A percentile compares a stretch with the other conserved stretches of the same genome.
These are phyloP conservation scores for Tetrahymena borealis DNA, from an alignment of 73 alveolate species.

Conservation along the genomic window DNA sequence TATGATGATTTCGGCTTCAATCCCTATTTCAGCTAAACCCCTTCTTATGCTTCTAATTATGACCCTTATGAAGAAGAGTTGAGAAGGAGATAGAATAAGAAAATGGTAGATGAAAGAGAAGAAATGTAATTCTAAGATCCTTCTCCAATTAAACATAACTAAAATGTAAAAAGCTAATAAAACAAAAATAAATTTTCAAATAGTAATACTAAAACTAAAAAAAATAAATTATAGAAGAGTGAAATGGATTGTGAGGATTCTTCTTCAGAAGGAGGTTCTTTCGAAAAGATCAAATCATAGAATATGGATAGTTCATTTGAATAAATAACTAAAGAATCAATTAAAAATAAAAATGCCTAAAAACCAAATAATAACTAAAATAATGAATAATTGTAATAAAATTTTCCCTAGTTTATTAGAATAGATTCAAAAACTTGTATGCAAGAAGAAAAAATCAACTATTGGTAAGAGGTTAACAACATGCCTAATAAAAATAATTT, in stretches of 20 bases:
- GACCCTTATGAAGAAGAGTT: background rate
- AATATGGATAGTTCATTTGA: background rate
- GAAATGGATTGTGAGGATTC: background rate
- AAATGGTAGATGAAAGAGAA: background rate
- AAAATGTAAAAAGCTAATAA: background rate
- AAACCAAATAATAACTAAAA: background rate
- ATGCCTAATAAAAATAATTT: background rate
- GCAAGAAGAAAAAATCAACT: background rate
- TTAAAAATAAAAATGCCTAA: background rate
- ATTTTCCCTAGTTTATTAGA: background rate
- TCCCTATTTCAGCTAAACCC: background rate
- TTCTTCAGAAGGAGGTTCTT: background rate
- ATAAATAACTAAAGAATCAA: background rate
- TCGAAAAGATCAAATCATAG: background rate
- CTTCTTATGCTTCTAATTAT: background rate
- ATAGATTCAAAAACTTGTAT: background rate
- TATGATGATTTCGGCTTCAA: background rate
- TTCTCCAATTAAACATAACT: background rate
- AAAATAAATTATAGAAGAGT: too few relatives aligned
- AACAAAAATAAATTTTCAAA: background rate
- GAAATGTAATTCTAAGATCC: background rate
- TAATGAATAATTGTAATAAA: background rate
- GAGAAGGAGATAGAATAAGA: background rate
- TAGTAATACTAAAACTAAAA: background rate
- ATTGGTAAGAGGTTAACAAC: background rate